Conservation (phyloP, 2,329 filamentous ascomycete species). For the Aspergillus spinulosporus region DNA sequence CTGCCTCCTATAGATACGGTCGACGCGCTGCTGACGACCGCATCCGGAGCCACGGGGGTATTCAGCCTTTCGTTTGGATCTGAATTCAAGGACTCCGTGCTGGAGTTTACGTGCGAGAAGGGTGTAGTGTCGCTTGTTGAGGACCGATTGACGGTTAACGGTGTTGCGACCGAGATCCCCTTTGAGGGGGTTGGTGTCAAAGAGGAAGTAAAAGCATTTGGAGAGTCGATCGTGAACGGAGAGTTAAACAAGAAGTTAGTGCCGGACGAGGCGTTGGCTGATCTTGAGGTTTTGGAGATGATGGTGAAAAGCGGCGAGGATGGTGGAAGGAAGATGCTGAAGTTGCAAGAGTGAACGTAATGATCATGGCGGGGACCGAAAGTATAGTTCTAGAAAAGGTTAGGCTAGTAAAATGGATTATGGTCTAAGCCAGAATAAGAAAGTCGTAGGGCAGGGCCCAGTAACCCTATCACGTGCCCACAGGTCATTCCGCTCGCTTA, state of each 20-base stretch:
- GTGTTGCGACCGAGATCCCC: conserved; percentile 43
- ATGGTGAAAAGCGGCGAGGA: conserved; percentile 37
- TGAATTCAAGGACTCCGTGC: conserved; percentile 50
- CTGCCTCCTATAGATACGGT: conserved; percentile 59
- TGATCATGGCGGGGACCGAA: background rate
- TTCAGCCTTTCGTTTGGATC: conserved; percentile 56
- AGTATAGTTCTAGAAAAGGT: conserved; percentile 1
- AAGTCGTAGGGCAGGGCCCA: background rate
- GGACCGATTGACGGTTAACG: conserved; percentile 39
- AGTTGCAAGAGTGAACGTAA: conserved; percentile 25
- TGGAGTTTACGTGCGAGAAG: conserved; percentile 53
- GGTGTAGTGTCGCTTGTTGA: conserved; percentile 50
- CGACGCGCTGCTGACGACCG: conserved; percentile 52
- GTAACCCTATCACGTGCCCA: conserved; percentile 12
- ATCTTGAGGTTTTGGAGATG: conserved; percentile 50
- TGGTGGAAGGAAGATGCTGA: conserved; percentile 28
- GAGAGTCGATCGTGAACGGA: conserved; percentile 47
- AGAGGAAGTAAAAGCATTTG: conserved; percentile 56
- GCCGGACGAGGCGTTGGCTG: conserved; percentile 54
- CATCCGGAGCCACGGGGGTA: conserved; percentile 51
- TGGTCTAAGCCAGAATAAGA: background rate
- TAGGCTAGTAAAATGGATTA: background rate
- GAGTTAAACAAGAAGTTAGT: conserved; percentile 46
- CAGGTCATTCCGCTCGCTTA: conserved; percentile 27
- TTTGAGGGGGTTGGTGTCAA: conserved; percentile 53